Base-by-base conservation (phyloP, 2,329 filamentous ascomycete species). In the Geosmithia morbida region DNA sequence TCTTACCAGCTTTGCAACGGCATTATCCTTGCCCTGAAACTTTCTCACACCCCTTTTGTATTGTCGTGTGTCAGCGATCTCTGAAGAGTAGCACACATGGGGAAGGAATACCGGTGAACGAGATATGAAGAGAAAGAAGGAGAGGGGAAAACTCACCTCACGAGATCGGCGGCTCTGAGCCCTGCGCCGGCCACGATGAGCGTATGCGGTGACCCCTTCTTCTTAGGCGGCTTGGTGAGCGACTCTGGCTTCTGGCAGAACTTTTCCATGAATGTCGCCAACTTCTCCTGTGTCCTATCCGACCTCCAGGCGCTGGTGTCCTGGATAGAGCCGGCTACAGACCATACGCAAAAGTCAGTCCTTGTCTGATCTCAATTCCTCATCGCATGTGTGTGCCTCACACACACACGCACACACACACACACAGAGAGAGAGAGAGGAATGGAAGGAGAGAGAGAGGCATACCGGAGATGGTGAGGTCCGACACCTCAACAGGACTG, bases 141-240 rank as follows among this genome's bases (percentile, higher is more conserved):
- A 14, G 11, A 14, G 5, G 13, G 37, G 11, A 40, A 16, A 40
- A 22, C 62, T 42, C 67, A 84, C 81, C 83, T 77, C 26, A 85
- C 81, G 44, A 96, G 66, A 58, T 97, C 86, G 16, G 90, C 88
- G 4, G 92, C 88, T 57, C 92, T 75, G 48, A 96, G 70, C 0
- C 87, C 92, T 6, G 89, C 87, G 8, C 79, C 79, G 13, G 89
- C 80, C n/a, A 98, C 76, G 37, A 98, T 79, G 48, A 98, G 72
- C 1, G 90, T 97, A 62, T 97, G 92, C 30, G 85, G 85, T 1
- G 79, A 70, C 6, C 84, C 85, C 41, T 81, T 81, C 56, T 79
- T 71, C 65, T 83, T 76, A 0, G 85, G 75, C 1, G 85, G 75
- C 47, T 77, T 72, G 1, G 72, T 73, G 18, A 95, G 69, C 48